Conservation (phyloP, 176 grass and related monocot species). For the Hyparrhenia diplandra region DNA sequence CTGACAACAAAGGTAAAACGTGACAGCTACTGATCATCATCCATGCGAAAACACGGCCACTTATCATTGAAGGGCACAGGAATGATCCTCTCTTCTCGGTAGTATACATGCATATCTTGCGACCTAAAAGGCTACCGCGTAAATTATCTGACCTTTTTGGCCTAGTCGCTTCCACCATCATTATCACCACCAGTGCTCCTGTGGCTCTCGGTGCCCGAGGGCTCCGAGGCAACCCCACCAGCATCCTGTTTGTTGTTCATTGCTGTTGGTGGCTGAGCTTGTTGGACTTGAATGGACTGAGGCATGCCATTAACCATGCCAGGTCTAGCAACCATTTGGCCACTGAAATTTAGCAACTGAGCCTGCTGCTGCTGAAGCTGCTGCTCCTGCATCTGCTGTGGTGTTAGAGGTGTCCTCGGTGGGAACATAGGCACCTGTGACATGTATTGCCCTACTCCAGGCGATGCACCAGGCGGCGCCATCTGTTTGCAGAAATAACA, state of each 20-base stretch:
- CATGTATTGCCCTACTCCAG: constrained; percentile 54
- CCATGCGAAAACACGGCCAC: constrained; percentile 38
- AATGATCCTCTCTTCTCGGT: constrained; percentile 33
- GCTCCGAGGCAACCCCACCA: constrained; percentile 27
- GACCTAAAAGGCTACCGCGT: constrained; percentile 18
- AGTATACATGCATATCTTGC: constrained; percentile 37
- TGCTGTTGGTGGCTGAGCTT: constrained; percentile 3
- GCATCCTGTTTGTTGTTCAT: constrained; percentile 32
- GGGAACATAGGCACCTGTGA: constrained; percentile 61
- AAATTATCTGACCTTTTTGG: neutral
- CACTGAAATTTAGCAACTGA: constrained; percentile 48
- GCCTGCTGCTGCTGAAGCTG: constrained; percentile 70
- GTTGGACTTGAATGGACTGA: constrained; percentile 45
- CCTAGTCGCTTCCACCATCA: constrained; percentile 36
- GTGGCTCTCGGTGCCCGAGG: constrained; percentile 44
- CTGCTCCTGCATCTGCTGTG: constrained; percentile 77
- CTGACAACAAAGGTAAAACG: constrained; percentile 24
- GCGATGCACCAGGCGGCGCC: constrained; percentile 45
- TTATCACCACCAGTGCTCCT: constrained; percentile 65
- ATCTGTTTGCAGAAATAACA: constrained; percentile 48
- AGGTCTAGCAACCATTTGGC: constrained; percentile 56
- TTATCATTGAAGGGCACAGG: constrained; percentile 43
- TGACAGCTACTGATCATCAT: constrained; percentile 30
- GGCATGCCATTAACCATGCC: constrained; percentile 55
- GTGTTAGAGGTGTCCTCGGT: constrained; percentile 65